These are phyloP conservation scores for Microstroma glucosiphilum DNA, from an alignment of 1,284 basidiomycete genomes.

Conservation along the genomic window DNA sequence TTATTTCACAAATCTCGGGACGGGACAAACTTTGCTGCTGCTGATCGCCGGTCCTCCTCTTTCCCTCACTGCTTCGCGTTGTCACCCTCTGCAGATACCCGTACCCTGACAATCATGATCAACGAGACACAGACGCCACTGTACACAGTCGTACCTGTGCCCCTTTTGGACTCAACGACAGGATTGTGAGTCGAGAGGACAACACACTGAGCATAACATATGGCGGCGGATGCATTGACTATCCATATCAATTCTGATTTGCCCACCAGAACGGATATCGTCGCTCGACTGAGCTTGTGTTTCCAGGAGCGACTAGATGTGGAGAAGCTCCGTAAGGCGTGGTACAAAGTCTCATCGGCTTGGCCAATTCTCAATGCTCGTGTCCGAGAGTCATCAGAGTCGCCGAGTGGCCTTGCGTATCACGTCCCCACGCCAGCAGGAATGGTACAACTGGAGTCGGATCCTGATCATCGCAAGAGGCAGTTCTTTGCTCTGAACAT, in stretches of 20 bases:
- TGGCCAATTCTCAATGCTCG: slow-evolving; percentile 2
- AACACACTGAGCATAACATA: no score
- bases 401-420: neutral
- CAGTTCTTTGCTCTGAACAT: neutral
- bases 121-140: no score
- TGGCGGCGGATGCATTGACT: no score
- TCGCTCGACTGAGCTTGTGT: neutral
- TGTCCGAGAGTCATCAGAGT: neutral
- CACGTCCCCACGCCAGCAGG: neutral
- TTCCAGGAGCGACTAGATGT: neutral
- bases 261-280: neutral
- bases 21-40: no score
- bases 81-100: no score
- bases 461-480: neutral
- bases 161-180: neutral
- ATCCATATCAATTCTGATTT: no score
- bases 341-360: neutral
- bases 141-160: neutral
- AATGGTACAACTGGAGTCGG: neutral
- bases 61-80: no score
- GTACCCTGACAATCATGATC: no score
- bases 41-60: no score
- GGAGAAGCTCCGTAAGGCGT: neutral
- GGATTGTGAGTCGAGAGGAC: neutral
- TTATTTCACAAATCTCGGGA: no score